phyloP scores from a whole-genome alignment of 768 basidiomycete species.

The Auricularia heimuer region DNA sequence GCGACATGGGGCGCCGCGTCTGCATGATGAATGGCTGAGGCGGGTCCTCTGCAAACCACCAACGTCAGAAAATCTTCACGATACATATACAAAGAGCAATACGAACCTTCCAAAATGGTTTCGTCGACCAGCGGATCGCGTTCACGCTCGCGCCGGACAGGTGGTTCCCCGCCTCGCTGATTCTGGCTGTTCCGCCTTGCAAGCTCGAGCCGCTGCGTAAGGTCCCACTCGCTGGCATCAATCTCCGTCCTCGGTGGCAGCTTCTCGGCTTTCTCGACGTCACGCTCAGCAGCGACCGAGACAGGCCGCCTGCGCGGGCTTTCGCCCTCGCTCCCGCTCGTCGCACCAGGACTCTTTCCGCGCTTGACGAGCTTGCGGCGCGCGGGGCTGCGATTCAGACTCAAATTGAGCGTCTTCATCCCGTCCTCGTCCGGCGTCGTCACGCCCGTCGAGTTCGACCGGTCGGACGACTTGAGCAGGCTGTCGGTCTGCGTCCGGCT shows the following conservation, averaged over 20 bases:
- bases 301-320: conserved; percentile 19
- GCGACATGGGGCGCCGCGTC: neutral
- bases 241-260: conserved; percentile 28
- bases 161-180: conserved; percentile 43
- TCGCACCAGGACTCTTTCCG: conserved; percentile 24
- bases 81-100: no score
- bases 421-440: conserved; percentile 52
- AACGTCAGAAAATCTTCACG: conserved; percentile 10
- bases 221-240: conserved; percentile 66
- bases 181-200: conserved; percentile 78
- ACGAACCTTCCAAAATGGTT: conserved; percentile 70
- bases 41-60: conserved; percentile 41
- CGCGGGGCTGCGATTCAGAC: neutral
- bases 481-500: conserved; percentile 68
- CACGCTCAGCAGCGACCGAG: conserved; percentile 14
- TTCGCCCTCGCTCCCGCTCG: conserved; percentile 20
- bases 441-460: conserved; percentile 54
- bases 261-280: conserved; percentile 36
- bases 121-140: conserved; percentile 31
- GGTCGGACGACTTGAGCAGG: conserved; percentile 59
- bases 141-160: conserved; percentile 10
- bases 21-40: conserved; percentile 30
- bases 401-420: neutral
- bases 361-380: conserved; percentile 24
- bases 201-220: conserved; percentile 67